Percentiles rank a stretch among this genome's conserved stretches.
These are phyloP conservation scores for Metschnikowia peoriensis DNA, from an alignment of 805 yeast species.

Conservation along the genomic window DNA sequence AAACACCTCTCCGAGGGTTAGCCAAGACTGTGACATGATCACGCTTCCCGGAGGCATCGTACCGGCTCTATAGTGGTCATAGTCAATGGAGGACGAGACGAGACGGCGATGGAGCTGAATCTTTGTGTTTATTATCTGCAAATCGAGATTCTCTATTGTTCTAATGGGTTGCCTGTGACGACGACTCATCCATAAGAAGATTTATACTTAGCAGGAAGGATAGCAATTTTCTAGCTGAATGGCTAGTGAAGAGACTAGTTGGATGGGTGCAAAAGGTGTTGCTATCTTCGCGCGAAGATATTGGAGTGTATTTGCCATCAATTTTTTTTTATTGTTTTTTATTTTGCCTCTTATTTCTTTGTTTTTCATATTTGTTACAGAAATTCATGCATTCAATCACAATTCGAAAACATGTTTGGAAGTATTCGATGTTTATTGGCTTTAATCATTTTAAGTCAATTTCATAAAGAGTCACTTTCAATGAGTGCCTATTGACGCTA, in stretches of 20 bases:
- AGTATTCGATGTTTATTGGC: no score
- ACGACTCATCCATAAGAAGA: conserved; percentile 9
- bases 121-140: conserved; percentile 12
- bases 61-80: conserved; percentile 14
- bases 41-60: conserved; percentile 3
- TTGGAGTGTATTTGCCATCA: no score
- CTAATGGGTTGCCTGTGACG: conserved; percentile 8
- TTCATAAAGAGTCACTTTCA: no score
- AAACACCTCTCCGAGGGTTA: conserved; percentile 3
- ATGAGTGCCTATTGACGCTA: no score
- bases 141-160: conserved; percentile 10
- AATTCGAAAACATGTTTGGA: no score
- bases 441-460: no score
- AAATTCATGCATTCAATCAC: no score
- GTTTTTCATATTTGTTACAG: no score
- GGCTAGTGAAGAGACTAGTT: background rate
- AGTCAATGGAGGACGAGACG: conserved; percentile 6
- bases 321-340: no score
- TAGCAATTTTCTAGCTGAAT: conserved; percentile 1
- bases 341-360: no score
- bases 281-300: background rate
- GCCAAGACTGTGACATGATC: conserved; percentile 2
- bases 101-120: conserved; percentile 8
- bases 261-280: conserved; percentile 3
- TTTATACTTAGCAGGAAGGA: background rate